phyloP scores from a whole-genome alignment of 2,329 filamentous ascomycete genomes.

The Venturia aucupariae region DNA sequence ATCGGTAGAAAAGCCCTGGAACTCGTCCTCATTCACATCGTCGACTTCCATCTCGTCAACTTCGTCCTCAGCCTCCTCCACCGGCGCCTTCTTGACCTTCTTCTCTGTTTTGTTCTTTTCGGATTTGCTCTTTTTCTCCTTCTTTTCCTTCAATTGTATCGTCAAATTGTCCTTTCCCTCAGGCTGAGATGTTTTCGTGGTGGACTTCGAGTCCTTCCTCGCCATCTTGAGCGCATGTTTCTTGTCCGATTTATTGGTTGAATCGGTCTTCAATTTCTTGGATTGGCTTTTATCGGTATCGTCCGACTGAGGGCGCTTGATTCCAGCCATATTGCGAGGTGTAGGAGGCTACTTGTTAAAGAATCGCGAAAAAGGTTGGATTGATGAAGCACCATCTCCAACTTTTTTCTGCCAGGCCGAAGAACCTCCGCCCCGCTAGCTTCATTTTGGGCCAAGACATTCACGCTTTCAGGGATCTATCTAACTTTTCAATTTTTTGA shows the following conservation, averaged over 20 bases:
- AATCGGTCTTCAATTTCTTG: slow-evolving; percentile 29
- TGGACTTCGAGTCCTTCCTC: slow-evolving; percentile 20
- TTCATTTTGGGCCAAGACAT: background rate
- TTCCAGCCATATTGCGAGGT: slow-evolving; percentile 26
- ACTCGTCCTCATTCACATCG: slow-evolving; percentile 23
- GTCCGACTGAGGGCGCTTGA: slow-evolving; percentile 30
- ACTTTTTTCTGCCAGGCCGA: background rate
- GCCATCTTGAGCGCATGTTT: slow-evolving; percentile 8
- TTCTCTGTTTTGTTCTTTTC: slow-evolving; percentile 15
- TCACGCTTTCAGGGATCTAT: background rate
- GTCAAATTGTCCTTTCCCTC: background rate
- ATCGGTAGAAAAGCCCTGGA: slow-evolving; percentile 25
- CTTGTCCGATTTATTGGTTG: slow-evolving; percentile 1
- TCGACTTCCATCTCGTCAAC: slow-evolving; percentile 28
- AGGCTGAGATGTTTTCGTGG: slow-evolving; percentile 23
- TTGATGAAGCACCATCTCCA: background rate
- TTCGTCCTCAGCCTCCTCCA: slow-evolving; percentile 26
- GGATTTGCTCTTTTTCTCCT: slow-evolving; percentile 25
- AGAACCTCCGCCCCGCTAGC: background rate
- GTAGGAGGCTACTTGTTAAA: background rate
- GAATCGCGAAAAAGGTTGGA: background rate
- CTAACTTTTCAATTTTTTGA: too few relatives aligned
- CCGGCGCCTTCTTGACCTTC: slow-evolving; percentile 16
- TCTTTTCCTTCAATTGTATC: slow-evolving; percentile 20
- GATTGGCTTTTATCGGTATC: slow-evolving; percentile 26